Percentiles rank a stretch among this genome's conserved stretches.
Conservation (phyloP, 1,284 basidiomycete species). For the Ustilago crameri region DNA sequence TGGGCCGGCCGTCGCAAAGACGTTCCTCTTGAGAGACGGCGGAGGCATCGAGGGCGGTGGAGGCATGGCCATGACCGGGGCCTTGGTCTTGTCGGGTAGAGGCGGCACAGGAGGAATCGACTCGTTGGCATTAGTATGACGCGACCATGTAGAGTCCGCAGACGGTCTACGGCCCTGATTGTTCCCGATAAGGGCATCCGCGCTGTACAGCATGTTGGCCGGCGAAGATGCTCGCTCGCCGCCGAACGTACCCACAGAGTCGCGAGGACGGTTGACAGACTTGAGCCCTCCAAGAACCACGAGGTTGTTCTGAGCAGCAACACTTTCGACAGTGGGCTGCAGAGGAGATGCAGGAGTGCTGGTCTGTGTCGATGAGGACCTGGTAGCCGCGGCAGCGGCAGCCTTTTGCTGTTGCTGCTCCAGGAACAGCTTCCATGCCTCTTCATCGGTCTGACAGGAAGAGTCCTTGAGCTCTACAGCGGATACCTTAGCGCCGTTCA, state of each 20-base stretch:
- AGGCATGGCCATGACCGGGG: constrained; percentile 56
- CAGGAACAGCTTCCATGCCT: constrained; percentile 43
- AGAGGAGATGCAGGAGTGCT: constrained; percentile 18
- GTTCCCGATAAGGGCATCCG: constrained; percentile 40
- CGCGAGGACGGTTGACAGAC: constrained; percentile 30
- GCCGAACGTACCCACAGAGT: constrained; percentile 54
- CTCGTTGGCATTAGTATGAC: constrained; percentile 25
- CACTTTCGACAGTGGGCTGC: constrained; percentile 26
- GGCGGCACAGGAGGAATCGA: constrained; percentile 41
- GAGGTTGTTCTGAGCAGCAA: constrained; percentile 37
- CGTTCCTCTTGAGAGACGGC: constrained; percentile 38
- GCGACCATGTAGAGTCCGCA: constrained; percentile 48
- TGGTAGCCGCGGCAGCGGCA: constrained; percentile 1
- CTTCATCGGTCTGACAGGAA: constrained; percentile 56
- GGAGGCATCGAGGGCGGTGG: constrained; percentile 60
- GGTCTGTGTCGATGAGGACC: constrained; percentile 5
- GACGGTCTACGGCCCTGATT: constrained; percentile 38
- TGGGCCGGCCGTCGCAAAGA: constrained; percentile 4
- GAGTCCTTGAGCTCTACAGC: constrained; percentile 49
- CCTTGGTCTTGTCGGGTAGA: constrained; percentile 55
- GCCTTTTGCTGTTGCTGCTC: constrained; percentile 21
- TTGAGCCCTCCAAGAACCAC: constrained; percentile 43
- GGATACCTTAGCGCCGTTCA: constrained; percentile 3
- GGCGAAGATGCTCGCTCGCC: constrained; percentile 37
- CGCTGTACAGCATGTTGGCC: constrained; percentile 44